Evolutionary conservation across 2,329 filamentous ascomycete species (phyloP).

Genomic region (Fusarium nodosum): DNA sequence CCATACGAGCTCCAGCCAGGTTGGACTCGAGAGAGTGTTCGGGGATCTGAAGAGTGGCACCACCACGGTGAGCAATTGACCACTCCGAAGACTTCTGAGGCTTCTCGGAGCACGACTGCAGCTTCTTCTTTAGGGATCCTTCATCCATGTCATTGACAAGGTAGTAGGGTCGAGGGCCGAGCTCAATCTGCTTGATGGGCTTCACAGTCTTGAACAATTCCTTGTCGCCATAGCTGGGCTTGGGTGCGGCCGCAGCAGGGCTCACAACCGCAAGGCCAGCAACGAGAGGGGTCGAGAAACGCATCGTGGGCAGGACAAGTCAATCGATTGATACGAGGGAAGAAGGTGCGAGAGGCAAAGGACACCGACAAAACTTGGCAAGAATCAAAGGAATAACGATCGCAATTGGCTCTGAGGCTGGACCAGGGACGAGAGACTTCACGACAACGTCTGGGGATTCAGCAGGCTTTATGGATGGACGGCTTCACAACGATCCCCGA

Average conservation of each 20-base stretch:
- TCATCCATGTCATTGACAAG: slow-evolving; percentile 74
- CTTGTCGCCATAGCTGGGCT: slow-evolving; percentile 28
- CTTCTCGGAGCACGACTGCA: slow-evolving; percentile 70
- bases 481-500: slow-evolving; percentile 24
- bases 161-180: slow-evolving; percentile 75
- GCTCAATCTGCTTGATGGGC: slow-evolving; percentile 64
- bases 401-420: slow-evolving; percentile 35
- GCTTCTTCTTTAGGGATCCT: slow-evolving; percentile 69
- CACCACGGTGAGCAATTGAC: slow-evolving; percentile 73
- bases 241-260: slow-evolving; percentile 50
- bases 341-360: slow-evolving; percentile 1
- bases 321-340: slow-evolving; percentile 23
- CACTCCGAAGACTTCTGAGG: slow-evolving; percentile 66
- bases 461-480: slow-evolving; percentile 39
- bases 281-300: slow-evolving; percentile 50
- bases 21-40: slow-evolving; percentile 73
- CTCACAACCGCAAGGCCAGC: slow-evolving; percentile 51
- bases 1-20: slow-evolving; percentile 75
- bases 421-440: slow-evolving; percentile 6
- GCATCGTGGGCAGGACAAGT: slow-evolving; percentile 49
- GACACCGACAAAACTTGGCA: slow-evolving; percentile 14
- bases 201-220: slow-evolving; percentile 54
- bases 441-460: slow-evolving; percentile 15
- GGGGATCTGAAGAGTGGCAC: slow-evolving; percentile 72
- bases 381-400: slow-evolving; percentile 16